phyloP scores from a whole-genome alignment of 257 asterid species.

The Solanum stenotomum region DNA sequence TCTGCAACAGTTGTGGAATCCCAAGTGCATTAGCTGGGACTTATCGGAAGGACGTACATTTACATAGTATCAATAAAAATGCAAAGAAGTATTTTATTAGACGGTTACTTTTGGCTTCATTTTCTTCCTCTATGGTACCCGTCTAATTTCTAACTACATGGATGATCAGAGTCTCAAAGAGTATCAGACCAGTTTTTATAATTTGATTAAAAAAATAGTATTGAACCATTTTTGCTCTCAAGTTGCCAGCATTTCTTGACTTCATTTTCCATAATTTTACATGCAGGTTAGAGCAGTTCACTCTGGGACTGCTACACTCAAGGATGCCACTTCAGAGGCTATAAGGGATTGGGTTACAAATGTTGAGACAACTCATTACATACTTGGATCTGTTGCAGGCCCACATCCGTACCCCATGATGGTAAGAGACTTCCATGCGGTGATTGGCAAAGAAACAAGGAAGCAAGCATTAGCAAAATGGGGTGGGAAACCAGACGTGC shows the following conservation, averaged over 20 bases:
- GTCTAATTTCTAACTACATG: background rate
- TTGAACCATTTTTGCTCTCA: background rate
- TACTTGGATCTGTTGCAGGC: slow-evolving; percentile 90
- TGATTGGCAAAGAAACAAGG: slow-evolving; percentile 94
- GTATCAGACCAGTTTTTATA: background rate
- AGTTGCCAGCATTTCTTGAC: background rate
- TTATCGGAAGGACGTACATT: background rate
- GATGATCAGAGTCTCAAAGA: background rate
- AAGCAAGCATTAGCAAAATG: slow-evolving; percentile 89
- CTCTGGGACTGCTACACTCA: slow-evolving; percentile 93
- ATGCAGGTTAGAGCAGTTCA: slow-evolving; percentile 84
- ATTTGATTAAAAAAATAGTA: background rate
- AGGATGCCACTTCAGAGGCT: slow-evolving; percentile 98
- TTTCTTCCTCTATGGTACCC: background rate
- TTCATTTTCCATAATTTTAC: background rate
- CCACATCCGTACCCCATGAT: slow-evolving; percentile 99
- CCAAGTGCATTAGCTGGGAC: background rate
- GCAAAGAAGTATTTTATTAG: background rate
- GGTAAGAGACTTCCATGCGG: slow-evolving; percentile 94
- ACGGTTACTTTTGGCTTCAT: background rate
- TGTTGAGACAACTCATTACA: slow-evolving; percentile 90
- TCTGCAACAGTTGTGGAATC: background rate
- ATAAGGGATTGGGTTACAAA: slow-evolving; percentile 95
- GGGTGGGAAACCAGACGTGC: slow-evolving; percentile 84
- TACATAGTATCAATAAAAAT: background rate